Base-by-base conservation (phyloP, 805 yeast genomes). In the Candida ovalis region DNA sequence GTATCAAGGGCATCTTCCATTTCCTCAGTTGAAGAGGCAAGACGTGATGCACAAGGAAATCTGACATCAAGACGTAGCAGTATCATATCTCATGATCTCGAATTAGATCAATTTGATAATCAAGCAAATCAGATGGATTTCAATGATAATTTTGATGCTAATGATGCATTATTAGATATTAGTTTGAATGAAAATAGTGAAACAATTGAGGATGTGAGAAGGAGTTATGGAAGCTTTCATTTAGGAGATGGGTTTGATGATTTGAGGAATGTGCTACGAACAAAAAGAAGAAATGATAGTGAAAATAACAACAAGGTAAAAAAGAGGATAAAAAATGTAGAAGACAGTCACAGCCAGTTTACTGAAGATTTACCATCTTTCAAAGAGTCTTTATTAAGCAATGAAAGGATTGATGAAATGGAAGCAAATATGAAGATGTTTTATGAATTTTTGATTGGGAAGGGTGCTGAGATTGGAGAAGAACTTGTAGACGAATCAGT, bases 1-100 rank as follows among this genome's bases (percentile, higher is more conserved):
- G n/a, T 35, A n/a, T 35, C 38, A 18, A 35, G 63, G 33, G 56
- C 60, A 4, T 60, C 64, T 23, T 53, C 58, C 41, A 59, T 57
- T 10, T 53, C 63, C 4, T 60, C 64, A 3, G 57, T 62, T 38
- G 66, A 62, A 54, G 53, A 48, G 22, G 64, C 57, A 21, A 53
- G 66, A 55, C 44, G 63, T 19, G 38, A 35, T 13, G 59, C 56
- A 8, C 44, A 28, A 21, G 43, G 49, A 2, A 45, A 38, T 24
- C 40, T 47, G 10, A 47, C 52, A 8, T 51, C 57, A 4, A 52
- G 57, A 18, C 41, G 58, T 40, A 44, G 35, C 18, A 40, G 36
- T 35, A 25, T 21, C 2, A 22, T 18, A 15, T 33, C 42, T 8
- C 17, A 28, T n/a, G 35, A 40, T n/a, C 9, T 17, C 13, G 10